Conservation (phyloP, 1,284 basidiomycete genomes). For the Tilletia caries region DNA sequence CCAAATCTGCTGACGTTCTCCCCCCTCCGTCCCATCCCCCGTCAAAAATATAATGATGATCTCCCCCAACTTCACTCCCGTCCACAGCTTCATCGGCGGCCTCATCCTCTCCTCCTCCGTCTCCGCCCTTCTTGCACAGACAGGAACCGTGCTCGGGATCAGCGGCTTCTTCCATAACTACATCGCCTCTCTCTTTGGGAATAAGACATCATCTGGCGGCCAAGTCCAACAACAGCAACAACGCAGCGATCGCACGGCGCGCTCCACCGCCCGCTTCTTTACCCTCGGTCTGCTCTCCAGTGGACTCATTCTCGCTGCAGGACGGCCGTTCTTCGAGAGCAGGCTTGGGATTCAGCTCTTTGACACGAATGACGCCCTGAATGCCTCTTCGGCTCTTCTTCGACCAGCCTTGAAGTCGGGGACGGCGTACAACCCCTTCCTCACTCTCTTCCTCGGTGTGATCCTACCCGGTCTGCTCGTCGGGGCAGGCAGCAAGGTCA, state of each 20-base stretch:
- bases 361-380: slow-evolving; percentile 21
- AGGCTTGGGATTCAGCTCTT: slow-evolving; percentile 35
- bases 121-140: slow-evolving; percentile 29
- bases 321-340: slow-evolving; percentile 24
- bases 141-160: slow-evolving; percentile 47
- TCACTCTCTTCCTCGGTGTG: slow-evolving; percentile 4
- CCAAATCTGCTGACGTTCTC: background rate
- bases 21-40: background rate
- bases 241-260: slow-evolving; percentile 23
- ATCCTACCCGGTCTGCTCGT: slow-evolving; percentile 32
- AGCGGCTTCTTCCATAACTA: slow-evolving; percentile 45
- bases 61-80: slow-evolving; percentile 30
- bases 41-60: background rate
- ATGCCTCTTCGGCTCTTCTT: background rate
- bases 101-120: slow-evolving; percentile 47
- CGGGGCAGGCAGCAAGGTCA: slow-evolving; percentile 48
- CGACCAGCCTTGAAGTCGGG: background rate
- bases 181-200: slow-evolving; percentile 16
- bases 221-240: background rate
- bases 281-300: slow-evolving; percentile 40
- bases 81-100: slow-evolving; percentile 45
- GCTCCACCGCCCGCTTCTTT: slow-evolving; percentile 23
- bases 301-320: slow-evolving; percentile 32
- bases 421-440: background rate
- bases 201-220: too few species aligned